Base-by-base conservation (phyloP, 352 stramenopile genomes). In the Phytophthora sp. region DNA sequence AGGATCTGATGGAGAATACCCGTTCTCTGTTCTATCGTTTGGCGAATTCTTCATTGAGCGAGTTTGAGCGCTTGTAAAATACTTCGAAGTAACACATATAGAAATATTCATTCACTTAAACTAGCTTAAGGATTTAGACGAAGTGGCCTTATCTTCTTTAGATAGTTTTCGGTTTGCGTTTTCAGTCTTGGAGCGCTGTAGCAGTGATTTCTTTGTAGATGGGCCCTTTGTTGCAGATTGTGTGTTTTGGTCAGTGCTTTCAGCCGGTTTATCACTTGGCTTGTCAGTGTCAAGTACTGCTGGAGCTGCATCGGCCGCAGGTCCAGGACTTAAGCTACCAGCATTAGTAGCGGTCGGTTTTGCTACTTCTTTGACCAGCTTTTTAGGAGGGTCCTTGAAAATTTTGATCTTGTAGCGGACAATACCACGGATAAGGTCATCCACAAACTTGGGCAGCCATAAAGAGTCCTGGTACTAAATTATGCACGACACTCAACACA, bases 381-480 rank as follows among this genome's bases (percentile, higher is more conserved):
- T 54, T 45, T 79, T 79, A 7, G 67, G 67, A 12, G 56, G 54
- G 2, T 84, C 67, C 42, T 84, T 87, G 49, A 85, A 91, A 17
- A 89, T 13, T 63, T 89, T 88, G 68, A 89, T 89, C 54, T 89
- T 89, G 79, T 91, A 89, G 32, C 72, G 69, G 13, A 91, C 65
- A 45, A 91, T 89, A 6, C 80, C 78, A 11, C 76, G 82, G 27
- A 91, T 70, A 41, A 91, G 74, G 24, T 91, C 79, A 17, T 91
- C 79, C 3, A 87, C 65, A 31, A 91, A 89, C 58, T 88, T 91
- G 4, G 82, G 77, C 5, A 91, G 49, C 79, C 82, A 91, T 38
- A 68, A 49, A 24, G 74, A 77, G 46, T 91, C 82, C 53, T 89
- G 79, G 28, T 76, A 88, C 74, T 87, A 35, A 17, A 46, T 49